phyloP scores from a whole-genome alignment of 2,329 filamentous ascomycete genomes.

The Tricladium varicosporioides region DNA sequence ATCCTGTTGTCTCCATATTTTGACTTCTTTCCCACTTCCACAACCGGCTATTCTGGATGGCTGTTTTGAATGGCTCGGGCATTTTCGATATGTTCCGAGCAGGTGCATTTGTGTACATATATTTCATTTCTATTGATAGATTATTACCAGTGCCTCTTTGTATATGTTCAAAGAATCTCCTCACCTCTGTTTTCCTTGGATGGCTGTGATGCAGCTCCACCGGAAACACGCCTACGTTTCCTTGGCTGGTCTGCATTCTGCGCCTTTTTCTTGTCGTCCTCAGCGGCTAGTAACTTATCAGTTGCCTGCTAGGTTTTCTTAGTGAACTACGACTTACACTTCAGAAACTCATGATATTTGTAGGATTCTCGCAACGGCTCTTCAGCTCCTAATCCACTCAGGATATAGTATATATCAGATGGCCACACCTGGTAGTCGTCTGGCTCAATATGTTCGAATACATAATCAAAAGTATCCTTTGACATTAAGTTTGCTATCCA shows the following conservation, averaged over 20 bases:
- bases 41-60: too few species aligned
- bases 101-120: too few species aligned
- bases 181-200: too few species aligned
- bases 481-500: constrained; percentile 10
- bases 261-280: constrained; percentile 5
- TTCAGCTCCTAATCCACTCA: constrained; percentile 7
- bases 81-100: too few species aligned
- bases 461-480: neutral
- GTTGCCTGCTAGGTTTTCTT: constrained; percentile 2
- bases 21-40: too few species aligned
- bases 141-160: too few species aligned
- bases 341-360: constrained; percentile 13
- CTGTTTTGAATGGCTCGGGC: too few species aligned
- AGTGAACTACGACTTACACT: constrained; percentile 6
- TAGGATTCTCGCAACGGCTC: constrained; percentile 7
- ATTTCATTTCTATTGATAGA: too few species aligned
- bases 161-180: too few species aligned
- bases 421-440: constrained; percentile 1
- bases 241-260: neutral
- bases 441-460: constrained; percentile 10
- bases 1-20: too few species aligned
- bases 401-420: constrained; percentile 9
- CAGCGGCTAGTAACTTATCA: neutral
- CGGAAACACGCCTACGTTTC: constrained; percentile 7
- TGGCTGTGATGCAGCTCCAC: neutral